Evolutionary conservation across 768 basidiomycete genomes (phyloP).

Genomic region (Amanita muscaria): DNA sequence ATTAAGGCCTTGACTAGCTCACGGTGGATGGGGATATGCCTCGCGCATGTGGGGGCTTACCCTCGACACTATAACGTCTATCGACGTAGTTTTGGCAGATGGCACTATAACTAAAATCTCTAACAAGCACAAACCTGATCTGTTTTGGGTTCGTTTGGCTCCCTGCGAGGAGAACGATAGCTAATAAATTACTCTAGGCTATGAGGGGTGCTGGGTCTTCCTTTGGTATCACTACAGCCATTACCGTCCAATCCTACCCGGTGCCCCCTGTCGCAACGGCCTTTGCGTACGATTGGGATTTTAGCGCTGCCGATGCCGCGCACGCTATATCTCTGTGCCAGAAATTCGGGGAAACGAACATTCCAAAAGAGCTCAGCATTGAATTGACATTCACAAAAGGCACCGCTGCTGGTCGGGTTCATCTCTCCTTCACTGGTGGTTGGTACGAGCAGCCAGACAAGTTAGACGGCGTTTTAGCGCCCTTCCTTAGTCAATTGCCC

Average conservation of each 20-base stretch:
- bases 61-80: constrained; percentile 27
- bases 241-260: constrained; percentile 26
- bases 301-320: constrained; percentile 22
- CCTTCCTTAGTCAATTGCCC: constrained; percentile 11
- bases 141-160: constrained; percentile 33
- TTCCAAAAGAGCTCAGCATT: constrained; percentile 26
- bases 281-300: constrained; percentile 30
- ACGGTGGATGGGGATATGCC: constrained; percentile 27
- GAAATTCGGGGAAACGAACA: constrained; percentile 23
- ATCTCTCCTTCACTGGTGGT: constrained; percentile 1
- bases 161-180: no score
- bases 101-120: constrained; percentile 26
- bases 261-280: constrained; percentile 27
- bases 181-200: constrained; percentile 20
- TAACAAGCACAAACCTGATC: constrained; percentile 23
- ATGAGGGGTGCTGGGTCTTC: constrained; percentile 31
- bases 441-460: constrained; percentile 13
- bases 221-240: constrained; percentile 31
- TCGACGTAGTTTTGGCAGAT: constrained; percentile 35
- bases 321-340: constrained; percentile 27
- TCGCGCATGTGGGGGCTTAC: constrained; percentile 30
- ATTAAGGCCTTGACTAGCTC: constrained; percentile 14
- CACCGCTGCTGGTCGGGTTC: no score
- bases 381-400: constrained; percentile 24
- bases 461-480: constrained; percentile 9